phyloP scores from a whole-genome alignment of 1,284 basidiomycete species.

The Trichosporon coremiiforme region DNA sequence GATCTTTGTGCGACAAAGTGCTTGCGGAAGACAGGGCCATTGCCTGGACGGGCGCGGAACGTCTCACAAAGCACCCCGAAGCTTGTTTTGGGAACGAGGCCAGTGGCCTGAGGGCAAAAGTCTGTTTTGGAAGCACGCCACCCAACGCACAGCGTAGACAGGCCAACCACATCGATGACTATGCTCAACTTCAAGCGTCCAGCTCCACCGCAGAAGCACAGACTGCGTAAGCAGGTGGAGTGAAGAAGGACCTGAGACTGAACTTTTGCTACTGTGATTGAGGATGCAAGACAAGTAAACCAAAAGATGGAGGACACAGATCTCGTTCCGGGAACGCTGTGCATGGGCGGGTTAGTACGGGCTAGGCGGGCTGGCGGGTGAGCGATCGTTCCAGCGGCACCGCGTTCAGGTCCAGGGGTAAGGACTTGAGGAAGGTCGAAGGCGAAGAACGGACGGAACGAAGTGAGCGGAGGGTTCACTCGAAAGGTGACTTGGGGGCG shows the following conservation, averaged over 20 bases:
- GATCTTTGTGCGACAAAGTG: neutral
- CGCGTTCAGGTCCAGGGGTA: slow-evolving; percentile 3
- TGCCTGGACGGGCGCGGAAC: slow-evolving; percentile 1
- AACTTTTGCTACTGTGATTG: neutral
- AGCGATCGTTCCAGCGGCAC: neutral
- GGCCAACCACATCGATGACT: too few species aligned
- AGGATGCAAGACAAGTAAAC: neutral
- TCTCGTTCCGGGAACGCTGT: neutral
- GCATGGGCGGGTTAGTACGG: neutral
- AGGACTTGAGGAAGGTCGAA: neutral
- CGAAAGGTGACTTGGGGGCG: neutral
- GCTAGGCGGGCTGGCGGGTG: neutral
- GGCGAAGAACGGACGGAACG: slow-evolving; percentile 6
- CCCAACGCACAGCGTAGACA: too few species aligned
- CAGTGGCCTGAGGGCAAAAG: neutral
- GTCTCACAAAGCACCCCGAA: neutral
- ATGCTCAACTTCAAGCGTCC: too few species aligned
- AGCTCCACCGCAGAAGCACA: too few species aligned
- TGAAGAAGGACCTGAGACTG: neutral
- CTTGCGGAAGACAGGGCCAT: slow-evolving; percentile 7
- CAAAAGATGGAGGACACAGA: neutral
- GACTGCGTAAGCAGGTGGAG: neutral
- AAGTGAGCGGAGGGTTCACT: neutral
- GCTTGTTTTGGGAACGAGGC: slow-evolving; percentile 7
- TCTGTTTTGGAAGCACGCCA: neutral